Evolutionary conservation across 1,139 yeast species (phyloP).

Genomic region (Blastobotrys elegans): DNA sequence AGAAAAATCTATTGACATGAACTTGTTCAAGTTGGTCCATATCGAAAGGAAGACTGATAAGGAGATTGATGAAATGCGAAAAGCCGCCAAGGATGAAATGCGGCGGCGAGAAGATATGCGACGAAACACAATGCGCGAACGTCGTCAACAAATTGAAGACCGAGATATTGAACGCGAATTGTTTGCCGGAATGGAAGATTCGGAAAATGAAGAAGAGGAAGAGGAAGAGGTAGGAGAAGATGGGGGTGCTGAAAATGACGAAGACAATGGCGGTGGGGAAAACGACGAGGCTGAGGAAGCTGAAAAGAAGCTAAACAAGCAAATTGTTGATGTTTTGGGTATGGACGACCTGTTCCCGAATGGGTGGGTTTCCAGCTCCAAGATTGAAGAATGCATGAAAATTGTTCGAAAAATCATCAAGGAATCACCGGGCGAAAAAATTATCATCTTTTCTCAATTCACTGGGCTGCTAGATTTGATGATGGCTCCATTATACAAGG

Average conservation of each 20-base stretch:
- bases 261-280: conserved; percentile 5
- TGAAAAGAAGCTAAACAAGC: conserved; percentile 1
- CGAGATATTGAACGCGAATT: not conserved
- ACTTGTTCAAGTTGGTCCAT: conserved; percentile 27
- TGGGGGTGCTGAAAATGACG: conserved; percentile 10
- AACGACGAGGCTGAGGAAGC: conserved; percentile 10
- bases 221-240: not conserved
- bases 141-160: conserved; percentile 2
- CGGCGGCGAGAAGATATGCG: conserved; percentile 4
- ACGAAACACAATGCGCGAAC: conserved; percentile 3
- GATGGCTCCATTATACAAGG: conserved; percentile 48
- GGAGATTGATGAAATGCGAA: conserved; percentile 20
- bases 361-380: conserved; percentile 38
- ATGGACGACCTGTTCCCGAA: conserved; percentile 25
- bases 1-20: conserved; percentile 22
- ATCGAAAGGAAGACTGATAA: conserved; percentile 21
- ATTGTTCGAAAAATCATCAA: conserved; percentile 41
- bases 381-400: conserved; percentile 47
- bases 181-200: conserved; percentile 4
- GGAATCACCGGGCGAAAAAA: conserved; percentile 51
- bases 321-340: conserved; percentile 25
- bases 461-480: conserved; percentile 71
- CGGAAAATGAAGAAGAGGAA: conserved; percentile 5
- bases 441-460: conserved; percentile 82
- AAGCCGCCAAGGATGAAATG: conserved; percentile 6